These are phyloP conservation scores for Stephania japonica DNA, from an alignment of 164 flowering plant species.

Conservation along the genomic window DNA sequence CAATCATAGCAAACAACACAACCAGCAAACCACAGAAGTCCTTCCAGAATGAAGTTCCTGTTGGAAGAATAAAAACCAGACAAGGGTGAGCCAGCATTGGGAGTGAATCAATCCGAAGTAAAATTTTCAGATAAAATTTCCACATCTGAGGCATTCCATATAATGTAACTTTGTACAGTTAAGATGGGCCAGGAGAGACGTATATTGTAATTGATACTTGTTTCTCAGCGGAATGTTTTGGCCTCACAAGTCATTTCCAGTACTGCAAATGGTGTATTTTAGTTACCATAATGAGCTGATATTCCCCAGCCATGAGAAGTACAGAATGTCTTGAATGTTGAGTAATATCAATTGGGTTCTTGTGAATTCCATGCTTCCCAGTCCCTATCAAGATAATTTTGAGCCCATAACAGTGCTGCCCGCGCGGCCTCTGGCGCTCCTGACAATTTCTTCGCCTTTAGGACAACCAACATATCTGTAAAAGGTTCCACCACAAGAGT, in stretches of 20 bases:
- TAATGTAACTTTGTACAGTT: conserved; percentile 10
- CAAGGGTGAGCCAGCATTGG: not conserved
- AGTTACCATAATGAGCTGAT: not conserved
- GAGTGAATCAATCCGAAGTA: not conserved
- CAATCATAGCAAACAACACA: not conserved
- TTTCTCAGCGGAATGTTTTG: conserved; percentile 9
- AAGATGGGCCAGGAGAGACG: not conserved
- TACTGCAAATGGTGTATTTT: conserved; percentile 1
- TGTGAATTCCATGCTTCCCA: conserved; percentile 61
- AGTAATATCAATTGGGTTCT: conserved; percentile 13
- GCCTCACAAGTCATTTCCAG: not conserved
- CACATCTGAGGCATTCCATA: not conserved
- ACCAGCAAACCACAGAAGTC: conserved; percentile 2
- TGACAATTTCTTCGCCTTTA: conserved; percentile 59
- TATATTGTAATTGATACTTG: conserved; percentile 7
- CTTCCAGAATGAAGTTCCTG: not conserved
- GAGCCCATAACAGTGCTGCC: conserved; percentile 73
- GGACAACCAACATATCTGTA: conserved; percentile 63
- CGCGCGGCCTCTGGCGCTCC: conserved; percentile 70
- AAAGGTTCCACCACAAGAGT: conserved; percentile 81
- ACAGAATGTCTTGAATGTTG: not conserved
- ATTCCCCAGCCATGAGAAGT: not conserved
- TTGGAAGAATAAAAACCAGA: not conserved
- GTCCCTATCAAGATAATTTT: conserved; percentile 60
- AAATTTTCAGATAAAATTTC: not conserved